Evolutionary conservation across 2,329 filamentous ascomycete species (phyloP), one percentile per base, ranked within the genome.

Genomic region (Fusarium sp.): DNA sequence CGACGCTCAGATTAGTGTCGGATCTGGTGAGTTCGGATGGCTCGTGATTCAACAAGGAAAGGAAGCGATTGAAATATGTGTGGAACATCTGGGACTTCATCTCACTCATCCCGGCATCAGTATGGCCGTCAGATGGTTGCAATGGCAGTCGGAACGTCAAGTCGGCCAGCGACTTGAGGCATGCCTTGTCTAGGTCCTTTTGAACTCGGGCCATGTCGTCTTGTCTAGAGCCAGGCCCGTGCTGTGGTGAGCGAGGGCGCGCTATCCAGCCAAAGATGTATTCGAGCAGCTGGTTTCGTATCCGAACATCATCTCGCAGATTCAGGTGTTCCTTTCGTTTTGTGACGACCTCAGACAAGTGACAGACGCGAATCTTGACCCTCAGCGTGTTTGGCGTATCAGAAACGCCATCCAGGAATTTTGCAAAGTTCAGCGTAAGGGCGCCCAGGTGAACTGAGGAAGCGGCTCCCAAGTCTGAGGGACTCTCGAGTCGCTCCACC

Each of bases 81-180:
- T 92, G 90, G 77, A 93, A 93, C 88, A 93, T 91, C 76, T 93
- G 89, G 1, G 90, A 91, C 78, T 93, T 93, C 62, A 91, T 86
- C 80, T 93, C 91, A 73, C 90, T 92, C 63, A 89, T 90, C 52
- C 90, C 89, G 2, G 89, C 90, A 81, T 93, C 91, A 14, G 87
- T 90, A 73, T 92, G 90, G 6, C 89, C 89, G 62, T 93, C 91
- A 2, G 87, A 87, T 2, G 91, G 90, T 73, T 93, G 91, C 15
- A 93, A 83, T 17, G 91, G 91, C 6, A 93, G 84, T 12, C 91
- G 89, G 78, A 90, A 92, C 0, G 91, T 92, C 30, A 93, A 84
- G 73, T 91, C 90, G 5, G 90, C 89, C n/a, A 93, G 85, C 47
- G 90, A 90, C 73, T 87, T 89, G 11, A 93, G 83, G 73, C 90